Base-by-base conservation (phyloP, 768 basidiomycete genomes). In the Tricholoma terreum region DNA sequence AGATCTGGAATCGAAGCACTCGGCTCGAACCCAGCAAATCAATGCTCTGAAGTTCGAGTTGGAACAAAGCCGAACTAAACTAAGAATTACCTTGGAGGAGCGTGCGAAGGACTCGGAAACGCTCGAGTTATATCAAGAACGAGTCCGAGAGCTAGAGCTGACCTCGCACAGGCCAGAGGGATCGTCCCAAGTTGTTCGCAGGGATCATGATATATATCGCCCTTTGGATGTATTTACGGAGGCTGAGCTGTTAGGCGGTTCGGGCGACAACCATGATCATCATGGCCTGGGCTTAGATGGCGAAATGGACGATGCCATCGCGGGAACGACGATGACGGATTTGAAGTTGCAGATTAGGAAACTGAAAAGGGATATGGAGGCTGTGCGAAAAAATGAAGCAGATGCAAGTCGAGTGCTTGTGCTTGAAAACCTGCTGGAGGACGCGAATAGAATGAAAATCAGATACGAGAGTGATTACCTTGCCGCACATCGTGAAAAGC, bases 381-480 rank as follows among this genome's bases (percentile, higher is more conserved):
- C 84, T 5, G 80, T 88, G 31, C 80, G 80, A 70, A 85, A 84
- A 70, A 87, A 90, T 59, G 86, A 89, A 64, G 87, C 77, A 6
- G 92, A 94, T 66, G 79, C 85, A 6, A 90, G 88, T 58, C 80
- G 84, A 24, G 73, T 94, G 5, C 69, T 94, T 15, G 91, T 96
- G n/a, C 76, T 97, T 24, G 93, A 98, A 73, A 94, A 92, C 66
- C 74, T 96, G 55, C 75, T 98, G 55, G 92, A 94, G 52, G 95
- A 98, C 62, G 91, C 94, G 27, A 95, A 89, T 59, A 78, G 90
- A 61, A 88, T 91, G 86, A 96, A 96, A 77, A 78, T 83, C 30
- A 80, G 93, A 30, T 96, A 96, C 65, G 94, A 98, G 70, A 75
- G 78, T 17, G 94, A 97, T 65, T 97, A 94, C 68, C 77, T 98